Percentiles rank a stretch among this genome's conserved stretches.
Conservation (phyloP, 108 stramenopile genomes). For the Cyclotella baltica region DNA sequence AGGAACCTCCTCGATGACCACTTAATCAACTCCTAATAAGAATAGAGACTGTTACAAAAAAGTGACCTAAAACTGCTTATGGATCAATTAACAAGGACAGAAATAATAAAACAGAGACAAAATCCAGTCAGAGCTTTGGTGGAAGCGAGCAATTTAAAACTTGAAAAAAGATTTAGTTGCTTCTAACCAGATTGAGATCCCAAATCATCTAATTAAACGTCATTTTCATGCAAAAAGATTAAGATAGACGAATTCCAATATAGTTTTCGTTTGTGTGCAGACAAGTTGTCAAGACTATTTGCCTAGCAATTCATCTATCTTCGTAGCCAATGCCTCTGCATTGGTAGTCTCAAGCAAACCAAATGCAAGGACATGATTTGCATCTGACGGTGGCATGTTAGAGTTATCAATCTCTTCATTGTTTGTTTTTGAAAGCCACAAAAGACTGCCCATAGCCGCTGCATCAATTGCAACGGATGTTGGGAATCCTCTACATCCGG, state of each 20-base stretch:
- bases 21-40: no score
- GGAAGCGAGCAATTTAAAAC: no score
- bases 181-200: no score
- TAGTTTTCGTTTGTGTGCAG: neutral
- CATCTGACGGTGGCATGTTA: neutral
- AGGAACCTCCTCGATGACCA: no score
- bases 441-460: conserved; percentile 44
- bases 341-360: conserved; percentile 30
- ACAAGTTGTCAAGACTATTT: no score
- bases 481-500: conserved; percentile 80
- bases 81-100: no score
- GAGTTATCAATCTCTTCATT: neutral
- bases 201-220: no score
- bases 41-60: no score
- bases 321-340: conserved; percentile 27
- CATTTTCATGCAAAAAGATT: neutral
- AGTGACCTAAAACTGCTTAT: no score
- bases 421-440: conserved; percentile 20
- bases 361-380: conserved; percentile 26
- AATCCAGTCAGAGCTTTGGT: no score
- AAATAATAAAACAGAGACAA: no score
- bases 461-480: conserved; percentile 56
- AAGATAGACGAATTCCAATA: neutral
- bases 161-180: no score
- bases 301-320: conserved; percentile 2